phyloP scores from a whole-genome alignment of 768 basidiomycete species.

The Lactifluus piperatus region DNA sequence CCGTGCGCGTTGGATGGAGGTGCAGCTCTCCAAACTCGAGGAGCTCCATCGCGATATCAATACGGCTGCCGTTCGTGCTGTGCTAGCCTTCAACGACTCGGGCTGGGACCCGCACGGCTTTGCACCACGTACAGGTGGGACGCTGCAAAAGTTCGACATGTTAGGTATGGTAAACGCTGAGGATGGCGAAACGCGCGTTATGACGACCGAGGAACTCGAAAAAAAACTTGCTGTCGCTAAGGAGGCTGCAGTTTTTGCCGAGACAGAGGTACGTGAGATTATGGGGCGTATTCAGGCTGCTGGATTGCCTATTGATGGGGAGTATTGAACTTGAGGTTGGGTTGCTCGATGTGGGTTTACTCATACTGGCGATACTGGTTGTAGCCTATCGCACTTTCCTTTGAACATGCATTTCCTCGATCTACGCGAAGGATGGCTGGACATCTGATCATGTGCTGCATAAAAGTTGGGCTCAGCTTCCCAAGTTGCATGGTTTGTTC shows the following conservation, averaged over 20 bases:
- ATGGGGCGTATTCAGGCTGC: conserved; percentile 60
- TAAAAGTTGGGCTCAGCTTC: not conserved
- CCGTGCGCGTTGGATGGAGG: conserved; percentile 91
- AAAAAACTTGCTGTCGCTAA: conserved; percentile 62
- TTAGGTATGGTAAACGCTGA: conserved; percentile 45
- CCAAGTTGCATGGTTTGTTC: not conserved
- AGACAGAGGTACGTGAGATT: conserved; percentile 63
- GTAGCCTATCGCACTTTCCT: conserved; percentile 3
- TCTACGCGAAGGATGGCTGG: not conserved
- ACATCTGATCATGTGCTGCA: not conserved
- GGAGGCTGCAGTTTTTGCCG: conserved; percentile 62
- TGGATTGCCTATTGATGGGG: conserved; percentile 31
- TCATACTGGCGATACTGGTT: not conserved
- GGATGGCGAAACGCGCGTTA: conserved; percentile 35
- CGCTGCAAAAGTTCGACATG: conserved; percentile 57
- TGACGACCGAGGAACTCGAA: conserved; percentile 69
- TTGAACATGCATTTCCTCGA: conserved; percentile 3
- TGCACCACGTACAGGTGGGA: conserved; percentile 62
- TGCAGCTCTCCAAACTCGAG: conserved; percentile 80
- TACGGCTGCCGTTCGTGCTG: conserved; percentile 74
- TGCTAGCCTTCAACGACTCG: conserved; percentile 75
- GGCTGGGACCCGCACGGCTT: conserved; percentile 71
- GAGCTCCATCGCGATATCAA: conserved; percentile 88
- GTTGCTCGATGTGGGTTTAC: not conserved
- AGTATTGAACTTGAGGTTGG: conserved; percentile 2